These are phyloP conservation scores for Papiliotrema nemorosa DNA, from an alignment of 1,284 basidiomycete species.

Conservation along the genomic window DNA sequence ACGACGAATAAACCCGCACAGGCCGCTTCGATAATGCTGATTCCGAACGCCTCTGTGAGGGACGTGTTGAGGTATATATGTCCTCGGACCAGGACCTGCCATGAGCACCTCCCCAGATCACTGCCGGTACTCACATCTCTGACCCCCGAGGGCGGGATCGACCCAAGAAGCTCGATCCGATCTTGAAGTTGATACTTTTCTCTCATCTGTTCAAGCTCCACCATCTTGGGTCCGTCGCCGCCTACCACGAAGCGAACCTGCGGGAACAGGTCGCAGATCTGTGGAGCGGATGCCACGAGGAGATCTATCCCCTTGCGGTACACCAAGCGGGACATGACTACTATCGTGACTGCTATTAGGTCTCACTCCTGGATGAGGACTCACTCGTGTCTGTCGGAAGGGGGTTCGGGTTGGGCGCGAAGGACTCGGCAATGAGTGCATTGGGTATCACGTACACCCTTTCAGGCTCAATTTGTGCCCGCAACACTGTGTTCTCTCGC, in stretches of 20 bases:
- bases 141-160: constrained; percentile 76
- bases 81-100: constrained; percentile 72
- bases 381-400: constrained; percentile 59
- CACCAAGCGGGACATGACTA: constrained; percentile 89
- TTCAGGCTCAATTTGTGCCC: constrained; percentile 68
- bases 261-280: constrained; percentile 78
- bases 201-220: constrained; percentile 92
- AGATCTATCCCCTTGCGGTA: constrained; percentile 98
- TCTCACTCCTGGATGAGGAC: constrained; percentile 27
- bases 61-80: constrained; percentile 94
- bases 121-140: constrained; percentile 58
- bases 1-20: constrained; percentile 93
- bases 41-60: constrained; percentile 95
- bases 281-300: constrained; percentile 84
- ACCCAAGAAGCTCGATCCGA: constrained; percentile 81
- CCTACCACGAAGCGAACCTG: constrained; percentile 86
- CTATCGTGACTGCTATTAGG: constrained; percentile 70
- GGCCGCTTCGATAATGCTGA: constrained; percentile 92
- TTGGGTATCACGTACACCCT: constrained; percentile 91
- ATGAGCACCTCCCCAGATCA: background rate
- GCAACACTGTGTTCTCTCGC: constrained; percentile 89
- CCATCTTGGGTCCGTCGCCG: constrained; percentile 92
- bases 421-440: constrained; percentile 82
- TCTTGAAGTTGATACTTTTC: constrained; percentile 87
- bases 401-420: constrained; percentile 60